These are phyloP conservation scores for Tephrocybe sp. DNA, from an alignment of 768 basidiomycete genomes.

Conservation along the genomic window DNA sequence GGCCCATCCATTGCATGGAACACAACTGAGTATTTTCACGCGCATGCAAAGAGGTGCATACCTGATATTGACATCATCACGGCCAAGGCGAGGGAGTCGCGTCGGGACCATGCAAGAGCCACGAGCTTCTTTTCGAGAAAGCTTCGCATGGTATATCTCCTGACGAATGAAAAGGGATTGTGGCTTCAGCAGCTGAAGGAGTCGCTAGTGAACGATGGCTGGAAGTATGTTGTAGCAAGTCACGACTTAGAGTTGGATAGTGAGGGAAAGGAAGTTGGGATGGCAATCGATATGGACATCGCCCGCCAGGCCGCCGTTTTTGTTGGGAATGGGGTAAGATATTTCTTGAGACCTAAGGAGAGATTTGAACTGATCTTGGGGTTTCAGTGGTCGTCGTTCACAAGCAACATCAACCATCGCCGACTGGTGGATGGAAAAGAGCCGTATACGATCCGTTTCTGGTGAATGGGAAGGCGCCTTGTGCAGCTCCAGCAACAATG, in stretches of 20 bases:
- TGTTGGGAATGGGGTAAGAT: conserved; percentile 38
- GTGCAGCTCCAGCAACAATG: neutral
- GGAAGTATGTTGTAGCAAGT: conserved; percentile 29
- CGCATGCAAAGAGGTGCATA: conserved; percentile 31
- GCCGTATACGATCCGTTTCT: conserved; percentile 31
- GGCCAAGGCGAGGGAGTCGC: conserved; percentile 18
- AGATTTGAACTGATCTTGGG: too few species aligned
- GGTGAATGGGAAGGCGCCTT: too few species aligned
- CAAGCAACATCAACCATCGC: conserved; percentile 35
- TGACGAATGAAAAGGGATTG: conserved; percentile 35
- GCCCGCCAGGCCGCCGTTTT: conserved; percentile 37
- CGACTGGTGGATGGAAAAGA: conserved; percentile 32
- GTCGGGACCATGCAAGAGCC: conserved; percentile 15
- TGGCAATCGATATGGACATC: conserved; percentile 41
- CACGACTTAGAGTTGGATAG: conserved; percentile 30
- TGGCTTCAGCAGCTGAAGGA: conserved; percentile 30
- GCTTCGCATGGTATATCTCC: conserved; percentile 31
- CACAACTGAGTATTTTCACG: conserved; percentile 20
- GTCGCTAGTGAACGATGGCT: conserved; percentile 27
- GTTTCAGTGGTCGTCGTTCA: conserved; percentile 36
- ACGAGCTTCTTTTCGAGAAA: conserved; percentile 7
- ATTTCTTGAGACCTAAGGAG: too few species aligned
- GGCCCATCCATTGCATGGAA: conserved; percentile 21
- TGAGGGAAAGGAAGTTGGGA: conserved; percentile 32
- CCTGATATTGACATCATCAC: conserved; percentile 26